Conservation (phyloP, 1,139 yeast genomes). For the Scheffersomyces titani region DNA sequence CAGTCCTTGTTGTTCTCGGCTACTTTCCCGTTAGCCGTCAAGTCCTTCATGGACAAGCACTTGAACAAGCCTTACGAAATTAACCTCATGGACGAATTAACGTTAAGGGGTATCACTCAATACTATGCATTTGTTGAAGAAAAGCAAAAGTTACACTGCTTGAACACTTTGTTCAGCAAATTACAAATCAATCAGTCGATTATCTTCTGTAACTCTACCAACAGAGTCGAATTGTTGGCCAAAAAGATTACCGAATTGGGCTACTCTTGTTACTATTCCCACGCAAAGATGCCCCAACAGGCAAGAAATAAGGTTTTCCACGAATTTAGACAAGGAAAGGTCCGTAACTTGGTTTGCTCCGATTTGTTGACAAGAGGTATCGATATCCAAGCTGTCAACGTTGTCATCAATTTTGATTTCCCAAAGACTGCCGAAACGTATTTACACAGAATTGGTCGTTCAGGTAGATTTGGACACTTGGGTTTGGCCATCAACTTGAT, state of each 20-base stretch:
- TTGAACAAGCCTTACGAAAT: constrained; percentile 92
- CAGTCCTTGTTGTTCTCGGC: constrained; percentile 92
- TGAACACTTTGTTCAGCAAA: constrained; percentile 91
- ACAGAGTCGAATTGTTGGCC: constrained; percentile 92
- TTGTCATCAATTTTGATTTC: constrained; percentile 95
- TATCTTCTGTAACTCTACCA: constrained; percentile 94
- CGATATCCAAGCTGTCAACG: constrained; percentile 98
- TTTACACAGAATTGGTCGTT: constrained; percentile 97
- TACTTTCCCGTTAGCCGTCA: constrained; percentile 93
- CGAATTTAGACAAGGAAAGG: constrained; percentile 97
- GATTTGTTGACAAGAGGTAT: constrained; percentile 98
- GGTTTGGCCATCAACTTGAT: constrained; percentile 96
- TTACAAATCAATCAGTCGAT: constrained; percentile 95
- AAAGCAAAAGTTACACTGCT: constrained; percentile 91
- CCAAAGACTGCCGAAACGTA: constrained; percentile 98
- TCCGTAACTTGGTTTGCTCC: constrained; percentile 94
- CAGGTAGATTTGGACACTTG: constrained; percentile 97
- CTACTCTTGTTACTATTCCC: constrained; percentile 94
- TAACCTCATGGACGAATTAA: constrained; percentile 95
- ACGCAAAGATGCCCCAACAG: constrained; percentile 96
- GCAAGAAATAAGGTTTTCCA: constrained; percentile 98
- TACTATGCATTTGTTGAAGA: constrained; percentile 98
- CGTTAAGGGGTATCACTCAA: constrained; percentile 94
- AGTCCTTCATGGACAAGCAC: constrained; percentile 90
- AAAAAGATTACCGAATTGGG: constrained; percentile 96